phyloP scores from a whole-genome alignment of 2,329 filamentous ascomycete species.

The Venturia carpophila region DNA sequence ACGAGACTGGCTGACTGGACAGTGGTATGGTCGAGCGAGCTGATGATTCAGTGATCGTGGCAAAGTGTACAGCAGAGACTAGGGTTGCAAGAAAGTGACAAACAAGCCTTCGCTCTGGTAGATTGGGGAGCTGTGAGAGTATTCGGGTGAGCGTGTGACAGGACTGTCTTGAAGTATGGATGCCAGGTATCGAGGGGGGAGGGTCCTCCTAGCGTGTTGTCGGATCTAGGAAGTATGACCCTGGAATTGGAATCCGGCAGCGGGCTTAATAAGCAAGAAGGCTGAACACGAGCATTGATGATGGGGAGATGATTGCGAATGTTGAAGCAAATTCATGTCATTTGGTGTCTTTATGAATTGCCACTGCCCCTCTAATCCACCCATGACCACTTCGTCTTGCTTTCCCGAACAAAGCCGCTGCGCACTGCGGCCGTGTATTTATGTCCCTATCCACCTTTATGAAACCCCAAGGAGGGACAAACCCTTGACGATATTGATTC shows the following conservation, averaged over 20 bases:
- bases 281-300: neutral
- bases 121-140: neutral
- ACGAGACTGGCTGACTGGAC: slow-evolving; percentile 23
- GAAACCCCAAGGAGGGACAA: too few relatives aligned
- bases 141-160: neutral
- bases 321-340: neutral
- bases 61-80: neutral
- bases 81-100: neutral
- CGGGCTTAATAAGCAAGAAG: neutral
- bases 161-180: too few relatives aligned
- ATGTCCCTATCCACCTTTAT: neutral
- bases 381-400: too few relatives aligned
- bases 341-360: too few relatives aligned
- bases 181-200: too few relatives aligned
- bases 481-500: too few relatives aligned
- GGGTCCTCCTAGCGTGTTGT: neutral
- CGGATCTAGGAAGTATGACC: neutral
- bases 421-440: too few relatives aligned
- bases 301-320: neutral
- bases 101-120: neutral
- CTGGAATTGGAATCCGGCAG: too few relatives aligned
- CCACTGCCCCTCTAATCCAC: too few relatives aligned
- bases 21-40: slow-evolving; percentile 21
- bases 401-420: too few relatives aligned
- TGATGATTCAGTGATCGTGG: slow-evolving; percentile 10